A percentile compares a stretch with the other conserved stretches of the same genome.
Conservation (phyloP, 2,329 filamentous ascomycete species). For the Claviceps spartinae region DNA sequence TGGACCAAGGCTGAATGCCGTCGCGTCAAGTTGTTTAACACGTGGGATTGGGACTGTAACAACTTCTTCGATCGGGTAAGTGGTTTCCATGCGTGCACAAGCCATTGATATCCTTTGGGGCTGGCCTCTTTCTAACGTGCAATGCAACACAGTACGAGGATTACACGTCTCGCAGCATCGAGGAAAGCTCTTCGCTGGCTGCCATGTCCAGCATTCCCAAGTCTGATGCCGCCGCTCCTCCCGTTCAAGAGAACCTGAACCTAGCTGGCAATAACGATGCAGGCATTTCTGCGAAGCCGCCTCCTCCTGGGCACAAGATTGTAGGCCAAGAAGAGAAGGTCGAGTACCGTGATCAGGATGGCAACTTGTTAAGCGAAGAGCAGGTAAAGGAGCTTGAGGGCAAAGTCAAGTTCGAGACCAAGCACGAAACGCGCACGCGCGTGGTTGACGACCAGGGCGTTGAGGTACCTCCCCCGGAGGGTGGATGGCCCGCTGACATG, state of each 20-base stretch:
- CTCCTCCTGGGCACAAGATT: conserved; percentile 34
- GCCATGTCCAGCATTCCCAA: conserved; percentile 15
- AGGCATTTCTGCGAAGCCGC: conserved; percentile 35
- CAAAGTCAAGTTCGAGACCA: conserved; percentile 90
- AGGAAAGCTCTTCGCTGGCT: conserved; percentile 15
- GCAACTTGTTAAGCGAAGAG: conserved; percentile 73
- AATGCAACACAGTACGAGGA: conserved; percentile 7
- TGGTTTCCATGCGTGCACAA: not conserved
- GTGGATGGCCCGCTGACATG: conserved; percentile 23
- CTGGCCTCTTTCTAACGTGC: conserved; percentile 7
- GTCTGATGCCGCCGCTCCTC: conserved; percentile 10
- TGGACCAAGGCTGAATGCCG: conserved; percentile 88
- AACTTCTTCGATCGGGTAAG: conserved; percentile 79
- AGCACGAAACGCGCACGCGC: conserved; percentile 87
- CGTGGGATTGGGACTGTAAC: conserved; percentile 98
- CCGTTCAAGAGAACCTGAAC: not conserved
- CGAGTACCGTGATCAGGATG: conserved; percentile 70
- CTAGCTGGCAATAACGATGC: conserved; percentile 6
- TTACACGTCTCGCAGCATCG: conserved; percentile 6
- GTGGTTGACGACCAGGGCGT: conserved; percentile 70
- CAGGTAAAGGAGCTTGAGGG: conserved; percentile 76
- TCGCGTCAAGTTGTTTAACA: conserved; percentile 70
- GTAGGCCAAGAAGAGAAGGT: conserved; percentile 61
- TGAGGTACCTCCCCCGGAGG: conserved; percentile 44
- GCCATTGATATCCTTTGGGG: too few species aligned